Evolutionary conservation across 805 yeast species (phyloP), one percentile per base, ranked within the genome.

Genomic region (Kuraishia piskuri): DNA sequence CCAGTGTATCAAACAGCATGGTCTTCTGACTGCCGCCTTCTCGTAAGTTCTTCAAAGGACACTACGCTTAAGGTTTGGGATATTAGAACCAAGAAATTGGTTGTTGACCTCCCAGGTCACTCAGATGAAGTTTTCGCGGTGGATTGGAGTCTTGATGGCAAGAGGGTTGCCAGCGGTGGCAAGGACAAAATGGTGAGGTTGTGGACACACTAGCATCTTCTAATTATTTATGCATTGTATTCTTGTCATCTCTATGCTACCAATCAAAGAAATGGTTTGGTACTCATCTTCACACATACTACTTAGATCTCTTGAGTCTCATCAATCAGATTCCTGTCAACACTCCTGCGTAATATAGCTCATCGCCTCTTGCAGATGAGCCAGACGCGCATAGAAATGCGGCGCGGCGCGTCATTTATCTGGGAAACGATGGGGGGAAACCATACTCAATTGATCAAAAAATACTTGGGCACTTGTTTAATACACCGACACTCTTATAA

Each of bases 11-110:
- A 92, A 70, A 90, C 96, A 3, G 89, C 98, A 0, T 94, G 99
- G 99, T 90, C 97, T 2, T 85, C 96, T 1, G 99, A 94, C 64
- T 88, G 92, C 68, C 76, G 99, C 60, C 72, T 92, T 40, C 73
- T 94, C 54, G 99, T 90, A 9, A 87, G 96, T 63, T 88, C 96
- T 68, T 90, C 97, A 14, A 92, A 92, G 66, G 98, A 92, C 68
- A 91, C 98, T 1, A 92, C 98, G 1, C 76, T 92, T 64, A 92
- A 92, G 68, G 96, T 92, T 1, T 92, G 98, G 98, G 97, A 92
- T 64, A 83, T 92, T 22, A 80, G 88, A 62, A 88, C 96, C 2
- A 78, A 86, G 58, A 92, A 92, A 65, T 73, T 94, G 53, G 79
- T 83, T 55, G 89, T 86, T 19, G 99, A 94, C 68, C 77, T 94